These are phyloP conservation scores for Trypanosoma grayi DNA, from an alignment of 208 protist genomes.

Conservation along the genomic window DNA sequence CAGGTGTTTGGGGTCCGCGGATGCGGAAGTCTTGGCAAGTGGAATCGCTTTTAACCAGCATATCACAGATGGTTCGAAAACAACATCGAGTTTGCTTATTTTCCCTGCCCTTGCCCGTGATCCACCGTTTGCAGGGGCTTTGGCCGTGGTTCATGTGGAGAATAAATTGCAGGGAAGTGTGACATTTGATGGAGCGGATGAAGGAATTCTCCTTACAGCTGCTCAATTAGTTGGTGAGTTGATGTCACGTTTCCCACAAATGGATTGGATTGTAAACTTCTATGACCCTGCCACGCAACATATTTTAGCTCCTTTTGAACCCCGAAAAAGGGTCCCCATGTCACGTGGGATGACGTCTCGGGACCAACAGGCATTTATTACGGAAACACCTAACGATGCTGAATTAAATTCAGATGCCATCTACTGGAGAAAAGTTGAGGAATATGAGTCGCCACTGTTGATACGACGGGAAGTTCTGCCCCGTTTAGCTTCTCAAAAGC, in stretches of 20 bases:
- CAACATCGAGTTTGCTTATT: conserved; percentile 51
- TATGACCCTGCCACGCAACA: conserved; percentile 86
- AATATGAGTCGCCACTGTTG: conserved; percentile 36
- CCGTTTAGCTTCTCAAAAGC: conserved; percentile 26
- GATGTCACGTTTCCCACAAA: conserved; percentile 65
- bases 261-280: conserved; percentile 76
- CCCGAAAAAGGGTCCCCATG: conserved; percentile 22
- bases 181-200: conserved; percentile 63
- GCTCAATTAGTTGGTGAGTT: conserved; percentile 68
- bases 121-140: conserved; percentile 14
- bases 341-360: background rate
- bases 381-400: conserved; percentile 2
- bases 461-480: conserved; percentile 55
- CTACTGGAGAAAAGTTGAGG: conserved; percentile 32
- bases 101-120: conserved; percentile 60
- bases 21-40: conserved; percentile 80
- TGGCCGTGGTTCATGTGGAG: conserved; percentile 75
- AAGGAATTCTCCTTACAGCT: conserved; percentile 56
- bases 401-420: background rate
- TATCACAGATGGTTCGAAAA: conserved; percentile 34
- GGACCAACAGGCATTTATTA: conserved; percentile 3
- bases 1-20: conserved; percentile 58
- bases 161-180: conserved; percentile 46
- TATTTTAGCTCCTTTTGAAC: conserved; percentile 75
- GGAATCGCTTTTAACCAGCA: conserved; percentile 80